Base-by-base conservation (phyloP, 1,284 basidiomycete species). In the Ganoderma boninense region DNA sequence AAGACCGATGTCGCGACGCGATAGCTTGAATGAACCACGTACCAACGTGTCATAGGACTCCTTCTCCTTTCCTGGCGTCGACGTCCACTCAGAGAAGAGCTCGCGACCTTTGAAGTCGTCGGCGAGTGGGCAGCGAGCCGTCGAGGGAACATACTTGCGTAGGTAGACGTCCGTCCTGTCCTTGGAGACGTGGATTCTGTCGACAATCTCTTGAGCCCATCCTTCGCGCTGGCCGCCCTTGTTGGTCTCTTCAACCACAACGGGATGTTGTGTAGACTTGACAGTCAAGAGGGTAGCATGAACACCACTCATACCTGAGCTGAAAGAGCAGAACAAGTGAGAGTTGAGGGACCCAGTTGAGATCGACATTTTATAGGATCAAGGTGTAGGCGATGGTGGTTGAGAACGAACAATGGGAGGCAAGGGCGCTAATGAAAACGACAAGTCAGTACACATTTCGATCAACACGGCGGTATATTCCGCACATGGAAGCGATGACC, bases 291-390 rank as follows among this genome's bases (percentile, higher is more conserved):
- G 54, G 54, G 29, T 56, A 56, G 54, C 26, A 16, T 56, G 26
- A 32, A 56, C 29, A 11, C 54, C 54, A 29, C 54, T 56, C 54
- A 56, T 56, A 56, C 54, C 54, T 56, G 54, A 56, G 54, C 23
- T 56, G 26, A 2, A 8, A 56, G 54, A 56, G 54, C 29, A 32
- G 54, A 35, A 32, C 29, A 56, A 56, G 54, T 18, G 26, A 7
- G 26, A 32, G 29, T 4, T 35, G 26, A 56, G 11, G 3, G 26
- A 56, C 14, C 54, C 29, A 16, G 54, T 56, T 4, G 54, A 56
- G 54, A 56, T 56, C 32, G 54, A 56, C 54, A 56, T 56, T 56
- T 56, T 56, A 56, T 56, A 56, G 54, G n/a, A 14, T 29, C 14
- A 29, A 32, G 16, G 26, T 26, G 29, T 8, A 56, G 52, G 23